Evolutionary conservation across 163 green algal genomes (phyloP), one percentile per base, ranked within the genome.

Genomic region (Chlorella variabilis): DNA sequence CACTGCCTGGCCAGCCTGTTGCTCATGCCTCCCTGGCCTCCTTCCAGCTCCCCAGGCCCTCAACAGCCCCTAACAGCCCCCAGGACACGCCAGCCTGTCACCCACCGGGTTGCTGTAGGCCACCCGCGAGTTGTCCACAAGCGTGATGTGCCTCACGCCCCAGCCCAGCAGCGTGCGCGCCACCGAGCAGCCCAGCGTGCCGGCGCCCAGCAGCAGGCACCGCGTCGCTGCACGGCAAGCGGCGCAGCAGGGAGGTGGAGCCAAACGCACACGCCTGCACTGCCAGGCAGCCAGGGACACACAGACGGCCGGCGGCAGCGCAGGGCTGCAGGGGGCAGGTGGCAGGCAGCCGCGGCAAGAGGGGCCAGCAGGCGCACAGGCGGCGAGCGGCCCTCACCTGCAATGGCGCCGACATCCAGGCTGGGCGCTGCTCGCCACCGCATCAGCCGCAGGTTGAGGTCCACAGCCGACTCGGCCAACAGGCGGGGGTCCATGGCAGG

Each of bases 391-490:
- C n/a, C n/a, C 54, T 1, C 18, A 58, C 73, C 73, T 42, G 54
- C 73, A 8, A 99, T 67, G 23, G 59, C 21, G 1, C 83, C 78
- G 0, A 94, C 85, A 77, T 98, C 89, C 20, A 99, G 87, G 2
- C 76, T 75, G 0, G 95, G 94, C 7, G 91, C 93, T 18, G 96
- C 93, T 9, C 97, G 90, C 96, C 97, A 99, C 25, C 91, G 87
- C 97, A 99, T 99, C 18, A 99, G 92, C 13, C 91, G 89, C 65
- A 99, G 88, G 92, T 99, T 99, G 18, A 99, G 92, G 66, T 96
- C 90, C 48, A 98, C 92, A 7, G 97, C 97, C 42, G 93, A 85
- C 49, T 90, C 87, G 15, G 93, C 91, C 65, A 95, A 84, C n/a
- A 79, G 75, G 31, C 77, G 51, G 0, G 94, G 92, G 84, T 97